phyloP scores from a whole-genome alignment of 768 basidiomycete species.

The Megacollybia marginata region DNA sequence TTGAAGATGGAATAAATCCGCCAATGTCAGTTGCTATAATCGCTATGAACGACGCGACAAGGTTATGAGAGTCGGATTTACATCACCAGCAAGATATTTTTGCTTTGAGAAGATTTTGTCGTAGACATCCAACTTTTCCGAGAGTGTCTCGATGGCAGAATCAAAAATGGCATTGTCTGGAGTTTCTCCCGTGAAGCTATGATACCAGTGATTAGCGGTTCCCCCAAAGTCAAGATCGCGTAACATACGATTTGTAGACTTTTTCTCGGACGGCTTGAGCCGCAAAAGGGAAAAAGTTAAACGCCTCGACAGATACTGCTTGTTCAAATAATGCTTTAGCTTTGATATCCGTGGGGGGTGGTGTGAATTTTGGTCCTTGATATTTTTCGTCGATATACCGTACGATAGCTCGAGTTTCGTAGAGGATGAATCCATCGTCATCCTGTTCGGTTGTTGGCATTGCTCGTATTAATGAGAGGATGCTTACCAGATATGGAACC shows the following conservation, averaged over 20 bases:
- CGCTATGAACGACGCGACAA: background rate
- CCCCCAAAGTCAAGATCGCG: too few species aligned
- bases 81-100: constrained; percentile 51
- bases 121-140: constrained; percentile 43
- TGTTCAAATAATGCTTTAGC: constrained; percentile 19
- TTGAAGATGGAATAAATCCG: constrained; percentile 45
- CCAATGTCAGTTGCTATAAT: constrained; percentile 32
- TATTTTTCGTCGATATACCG: constrained; percentile 35
- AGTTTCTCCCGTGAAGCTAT: constrained; percentile 18
- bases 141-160: constrained; percentile 18
- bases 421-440: constrained; percentile 41
- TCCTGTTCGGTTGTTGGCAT: constrained; percentile 17
- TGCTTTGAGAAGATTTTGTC: constrained; percentile 46
- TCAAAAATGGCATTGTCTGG: constrained; percentile 23
- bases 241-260: too few species aligned
- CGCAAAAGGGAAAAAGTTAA: constrained; percentile 28
- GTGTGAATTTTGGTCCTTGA: constrained; percentile 33
- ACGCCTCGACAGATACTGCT: constrained; percentile 30
- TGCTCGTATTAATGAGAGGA: background rate
- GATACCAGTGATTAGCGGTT: constrained; percentile 4
- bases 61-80: constrained; percentile 16
- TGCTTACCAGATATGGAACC: constrained; percentile 29
- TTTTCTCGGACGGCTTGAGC: too few species aligned
- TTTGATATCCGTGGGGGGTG: constrained; percentile 10
- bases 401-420: constrained; percentile 39